Base-by-base conservation (phyloP, 441 rosid genomes). In the Bruguiera hainesii region DNA sequence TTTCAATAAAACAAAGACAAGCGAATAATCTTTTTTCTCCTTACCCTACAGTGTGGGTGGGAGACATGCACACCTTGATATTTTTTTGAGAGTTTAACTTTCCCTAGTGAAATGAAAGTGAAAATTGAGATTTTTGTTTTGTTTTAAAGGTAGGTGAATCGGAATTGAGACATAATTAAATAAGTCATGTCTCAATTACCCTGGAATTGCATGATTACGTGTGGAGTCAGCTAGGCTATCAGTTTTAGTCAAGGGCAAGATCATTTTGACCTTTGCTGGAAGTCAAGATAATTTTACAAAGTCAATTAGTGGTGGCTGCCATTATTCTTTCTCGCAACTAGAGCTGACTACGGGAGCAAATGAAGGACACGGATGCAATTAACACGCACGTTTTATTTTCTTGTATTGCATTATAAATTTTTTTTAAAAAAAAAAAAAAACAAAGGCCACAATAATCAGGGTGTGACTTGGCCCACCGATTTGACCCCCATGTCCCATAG, bases 231-330 rank as follows among this genome's bases (percentile, higher is more conserved):
- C 30, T 35, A 31, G 33, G 31, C 10, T 15, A 6, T n/a, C 6
- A 28, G n/a, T 10, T 61, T 31, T 31, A 60, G 64, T 70, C 56
- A 71, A 61, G 15, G 59, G 65, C 33, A 18, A 50, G 65, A 65
- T 75, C 69, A 71, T 61, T 61, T 74, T 71, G 71, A 70, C 68
- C 9, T 66, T 37, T 56, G 50, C 23, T 61, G 10, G 37, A 65
- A 56, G 71, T 71, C 69, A 67, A 63, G 5, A 35, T 31, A 35
- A 26, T 30, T 61, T 61, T 62, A n/a, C 35, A 62, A 39, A 42
- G 58, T 15, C 25, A 10, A 23, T 8, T 23, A 1, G 30, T 23
- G 58, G 58, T 55, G 16, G 25, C 58, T 23, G 18, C 28, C 28
- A 23, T 8, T 23, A 20, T n/a, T 55, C 10, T 55, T 53, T 53